Base-by-base conservation (phyloP, 176 grass and related monocot genomes). In the Chrysopogon serrulatus region DNA sequence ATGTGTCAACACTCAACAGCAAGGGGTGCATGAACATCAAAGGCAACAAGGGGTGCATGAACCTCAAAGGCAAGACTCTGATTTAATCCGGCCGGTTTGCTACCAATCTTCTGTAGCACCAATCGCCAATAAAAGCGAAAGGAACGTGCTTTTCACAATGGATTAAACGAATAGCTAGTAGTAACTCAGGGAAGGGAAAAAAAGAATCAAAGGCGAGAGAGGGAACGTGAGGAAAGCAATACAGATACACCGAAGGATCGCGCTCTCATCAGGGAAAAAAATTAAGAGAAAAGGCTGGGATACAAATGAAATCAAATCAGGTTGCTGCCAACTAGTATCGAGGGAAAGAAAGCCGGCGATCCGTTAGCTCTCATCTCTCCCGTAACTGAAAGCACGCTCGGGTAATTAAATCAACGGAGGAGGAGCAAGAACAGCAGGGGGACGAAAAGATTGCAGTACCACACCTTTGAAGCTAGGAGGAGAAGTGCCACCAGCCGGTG, bases 161-260 rank as follows among this genome's bases (percentile, higher is more conserved):
- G 73, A 65, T 3, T 41, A 34, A 63, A 78, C 47, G 33, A 82
- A 31, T 5, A 56, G 32, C 7, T 19, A 1, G 32, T 51, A 41
- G 30, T 26, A 15, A 28, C 26, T 62, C 59, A 28, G 10, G 56
- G 23, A 27, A n/a, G n/a, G 57, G 24, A 61, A 61, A 61, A 1
- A 0, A 60, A 26, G 4, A 9, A 56, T 56, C 51, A n/a, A 56
- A 56, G 21, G 57, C 57, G n/a, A n/a, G 56, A 27, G 56, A 27
- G 3, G 56, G 56, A 13, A 57, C 23, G 9, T 27, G 27, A 3
- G 10, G 23, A 11, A 8, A 53, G 19, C 49, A 40, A 40, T 8
- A 40, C n/a, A n/a, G n/a, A n/a, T n/a, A n/a, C 10, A 81, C 41
- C 19, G 37, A 81, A 84, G 67, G 23, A 88, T 57, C 66, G 35